These are phyloP conservation scores for Podila epigama DNA, from an alignment of 192 early-diverging fungal species.

Conservation along the genomic window DNA sequence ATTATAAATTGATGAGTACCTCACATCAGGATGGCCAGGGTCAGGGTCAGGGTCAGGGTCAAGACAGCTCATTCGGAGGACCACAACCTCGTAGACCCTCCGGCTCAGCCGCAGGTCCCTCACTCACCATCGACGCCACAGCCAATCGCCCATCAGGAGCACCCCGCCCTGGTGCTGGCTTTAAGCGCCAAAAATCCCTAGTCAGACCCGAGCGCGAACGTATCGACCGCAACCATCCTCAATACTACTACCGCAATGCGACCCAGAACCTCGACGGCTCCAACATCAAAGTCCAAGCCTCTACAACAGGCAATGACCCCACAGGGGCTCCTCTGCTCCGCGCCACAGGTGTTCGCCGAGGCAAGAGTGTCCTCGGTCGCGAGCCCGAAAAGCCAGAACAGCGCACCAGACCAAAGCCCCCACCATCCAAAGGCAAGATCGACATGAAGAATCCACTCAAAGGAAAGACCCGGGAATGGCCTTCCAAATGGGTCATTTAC, in stretches of 20 bases:
- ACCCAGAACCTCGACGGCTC: constrained; percentile 50
- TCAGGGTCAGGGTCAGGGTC: too few species aligned
- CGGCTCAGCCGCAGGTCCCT: not conserved
- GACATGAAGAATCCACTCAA: constrained; percentile 49
- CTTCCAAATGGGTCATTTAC: constrained; percentile 52
- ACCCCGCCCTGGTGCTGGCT: constrained; percentile 12
- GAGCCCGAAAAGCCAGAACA: constrained; percentile 39
- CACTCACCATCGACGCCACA: not conserved
- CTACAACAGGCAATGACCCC: constrained; percentile 32
- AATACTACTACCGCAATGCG: constrained; percentile 53
- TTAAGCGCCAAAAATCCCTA: constrained; percentile 70
- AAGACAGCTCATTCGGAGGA: constrained; percentile 15
- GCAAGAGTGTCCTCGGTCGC: constrained; percentile 41
- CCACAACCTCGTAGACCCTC: constrained; percentile 12
- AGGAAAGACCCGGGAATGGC: constrained; percentile 25
- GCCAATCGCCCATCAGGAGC: constrained; percentile 1
- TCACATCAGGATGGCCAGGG: constrained; percentile 22
- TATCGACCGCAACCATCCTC: constrained; percentile 53
- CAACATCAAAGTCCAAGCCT: constrained; percentile 28
- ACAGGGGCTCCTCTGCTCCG: constrained; percentile 15
- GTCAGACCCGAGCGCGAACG: constrained; percentile 73
- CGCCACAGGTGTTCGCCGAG: constrained; percentile 33
- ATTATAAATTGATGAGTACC: constrained; percentile 12
- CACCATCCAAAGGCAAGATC: constrained; percentile 4
- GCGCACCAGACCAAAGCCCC: constrained; percentile 46